phyloP scores from a whole-genome alignment of 371 early-diverging fungal species.

The Umbelopsis sp. region DNA sequence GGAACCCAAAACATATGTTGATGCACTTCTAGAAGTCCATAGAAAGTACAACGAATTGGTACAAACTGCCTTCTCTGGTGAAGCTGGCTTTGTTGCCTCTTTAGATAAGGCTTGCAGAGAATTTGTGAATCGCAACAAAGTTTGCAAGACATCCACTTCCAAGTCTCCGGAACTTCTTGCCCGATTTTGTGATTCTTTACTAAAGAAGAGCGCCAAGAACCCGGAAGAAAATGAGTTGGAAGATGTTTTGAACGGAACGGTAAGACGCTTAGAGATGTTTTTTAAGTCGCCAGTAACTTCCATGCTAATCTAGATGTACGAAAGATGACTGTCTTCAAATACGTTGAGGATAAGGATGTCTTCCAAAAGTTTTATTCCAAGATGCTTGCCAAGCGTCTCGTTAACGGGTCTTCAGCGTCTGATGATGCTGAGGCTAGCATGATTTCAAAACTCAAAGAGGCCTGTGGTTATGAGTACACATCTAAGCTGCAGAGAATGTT shows the following conservation, averaged over 20 bases:
- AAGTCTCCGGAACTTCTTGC: slow-evolving; percentile 89
- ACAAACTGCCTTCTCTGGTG: slow-evolving; percentile 75
- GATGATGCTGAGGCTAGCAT: slow-evolving; percentile 78
- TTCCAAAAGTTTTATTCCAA: slow-evolving; percentile 87
- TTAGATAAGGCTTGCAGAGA: slow-evolving; percentile 92
- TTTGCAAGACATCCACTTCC: slow-evolving; percentile 72
- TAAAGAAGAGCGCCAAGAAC: slow-evolving; percentile 84
- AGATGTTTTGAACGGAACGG: slow-evolving; percentile 81
- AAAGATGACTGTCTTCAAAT: slow-evolving; percentile 80
- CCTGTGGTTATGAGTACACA: slow-evolving; percentile 89
- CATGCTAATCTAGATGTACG: not conserved
- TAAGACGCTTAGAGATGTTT: slow-evolving; percentile 37
- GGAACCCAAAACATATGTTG: slow-evolving; percentile 87
- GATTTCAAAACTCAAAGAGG: slow-evolving; percentile 72
- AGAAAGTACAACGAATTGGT: slow-evolving; percentile 79
- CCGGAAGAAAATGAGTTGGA: slow-evolving; percentile 87
- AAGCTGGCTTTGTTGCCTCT: slow-evolving; percentile 91
- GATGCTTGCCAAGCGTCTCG: slow-evolving; percentile 77
- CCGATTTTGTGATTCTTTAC: slow-evolving; percentile 80
- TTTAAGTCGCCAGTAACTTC: not conserved
- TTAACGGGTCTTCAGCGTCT: slow-evolving; percentile 71
- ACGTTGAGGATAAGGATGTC: slow-evolving; percentile 89
- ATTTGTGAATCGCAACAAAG: slow-evolving; percentile 88
- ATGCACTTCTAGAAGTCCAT: slow-evolving; percentile 80
- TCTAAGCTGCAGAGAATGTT: slow-evolving; percentile 90